These are phyloP conservation scores for Dryadomyces quercus-mongolicae DNA, from an alignment of 2,329 filamentous ascomycete species.

Conservation along the genomic window DNA sequence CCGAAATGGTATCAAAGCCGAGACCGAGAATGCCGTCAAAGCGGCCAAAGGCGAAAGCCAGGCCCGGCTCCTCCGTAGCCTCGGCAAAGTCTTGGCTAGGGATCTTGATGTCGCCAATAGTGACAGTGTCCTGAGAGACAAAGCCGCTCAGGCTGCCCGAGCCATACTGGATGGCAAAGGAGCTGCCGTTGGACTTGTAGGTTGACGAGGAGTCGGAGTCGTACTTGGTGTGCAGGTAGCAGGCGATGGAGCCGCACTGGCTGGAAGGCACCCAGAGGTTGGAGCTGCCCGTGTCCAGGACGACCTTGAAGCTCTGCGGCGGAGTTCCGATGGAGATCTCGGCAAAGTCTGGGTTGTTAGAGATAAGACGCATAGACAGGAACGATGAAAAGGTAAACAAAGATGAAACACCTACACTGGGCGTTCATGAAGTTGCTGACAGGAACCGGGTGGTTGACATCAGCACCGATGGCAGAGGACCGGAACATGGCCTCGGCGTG, in stretches of 20 bases:
- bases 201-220: slow-evolving; percentile 80
- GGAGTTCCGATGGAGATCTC: slow-evolving; percentile 89
- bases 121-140: slow-evolving; percentile 76
- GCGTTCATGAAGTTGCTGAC: slow-evolving; percentile 98
- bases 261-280: slow-evolving; percentile 96
- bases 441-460: slow-evolving; percentile 67
- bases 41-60: slow-evolving; percentile 93
- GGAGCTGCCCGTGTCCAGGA: slow-evolving; percentile 95
- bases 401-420: slow-evolving; percentile 63
- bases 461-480: slow-evolving; percentile 52
- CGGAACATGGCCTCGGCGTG: slow-evolving; percentile 72
- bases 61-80: slow-evolving; percentile 86
- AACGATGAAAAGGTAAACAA: not conserved
- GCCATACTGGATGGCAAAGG: slow-evolving; percentile 90
- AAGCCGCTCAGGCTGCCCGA: slow-evolving; percentile 90
- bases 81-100: slow-evolving; percentile 92
- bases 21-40: slow-evolving; percentile 96
- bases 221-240: slow-evolving; percentile 95
- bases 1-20: slow-evolving; percentile 91
- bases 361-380: not conserved
- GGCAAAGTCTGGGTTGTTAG: slow-evolving; percentile 63
- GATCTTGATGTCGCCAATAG: slow-evolving; percentile 80
- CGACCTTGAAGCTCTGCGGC: slow-evolving; percentile 93
- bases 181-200: slow-evolving; percentile 86
- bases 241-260: slow-evolving; percentile 88